Percentiles rank a stretch among this genome's conserved stretches.
Conservation (phyloP, 768 basidiomycete genomes). For the Krasilnikovozyma curviuscula region DNA sequence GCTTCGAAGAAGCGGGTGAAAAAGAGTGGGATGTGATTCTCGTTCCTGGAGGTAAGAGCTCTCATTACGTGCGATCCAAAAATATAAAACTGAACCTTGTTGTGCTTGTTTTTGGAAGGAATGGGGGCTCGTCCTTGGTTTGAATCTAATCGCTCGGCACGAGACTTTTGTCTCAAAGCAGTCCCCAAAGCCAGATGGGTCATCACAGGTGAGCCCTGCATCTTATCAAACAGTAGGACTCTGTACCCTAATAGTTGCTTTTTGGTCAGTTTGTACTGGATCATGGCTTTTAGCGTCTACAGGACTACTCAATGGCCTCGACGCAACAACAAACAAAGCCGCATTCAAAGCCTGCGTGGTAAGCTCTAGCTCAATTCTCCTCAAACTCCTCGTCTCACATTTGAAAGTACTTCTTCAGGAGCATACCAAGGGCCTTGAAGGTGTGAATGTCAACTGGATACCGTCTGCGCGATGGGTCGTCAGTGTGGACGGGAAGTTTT, state of each 20-base stretch:
- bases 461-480: background rate
- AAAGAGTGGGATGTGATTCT: background rate
- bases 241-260: too few relatives aligned
- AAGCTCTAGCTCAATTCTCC: background rate
- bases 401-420: too few relatives aligned
- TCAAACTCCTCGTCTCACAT: too few relatives aligned
- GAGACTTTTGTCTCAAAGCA: background rate
- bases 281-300: background rate
- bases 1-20: background rate
- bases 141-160: background rate
- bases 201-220: background rate
- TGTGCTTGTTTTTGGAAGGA: too few relatives aligned
- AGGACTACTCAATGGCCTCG: background rate
- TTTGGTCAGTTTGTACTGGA: conserved; percentile 1
- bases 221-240: too few relatives aligned
- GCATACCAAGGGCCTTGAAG: too few relatives aligned
- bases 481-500: background rate
- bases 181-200: background rate
- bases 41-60: background rate
- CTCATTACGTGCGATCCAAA: too few relatives aligned
- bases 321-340: background rate
- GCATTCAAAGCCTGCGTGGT: background rate
- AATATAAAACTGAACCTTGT: too few relatives aligned
- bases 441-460: background rate
- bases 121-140: background rate